A percentile compares a stretch with the other conserved stretches of the same genome.
phyloP scores from a whole-genome alignment of 164 flowering plant species.

The Dillenia suffruticosa region DNA sequence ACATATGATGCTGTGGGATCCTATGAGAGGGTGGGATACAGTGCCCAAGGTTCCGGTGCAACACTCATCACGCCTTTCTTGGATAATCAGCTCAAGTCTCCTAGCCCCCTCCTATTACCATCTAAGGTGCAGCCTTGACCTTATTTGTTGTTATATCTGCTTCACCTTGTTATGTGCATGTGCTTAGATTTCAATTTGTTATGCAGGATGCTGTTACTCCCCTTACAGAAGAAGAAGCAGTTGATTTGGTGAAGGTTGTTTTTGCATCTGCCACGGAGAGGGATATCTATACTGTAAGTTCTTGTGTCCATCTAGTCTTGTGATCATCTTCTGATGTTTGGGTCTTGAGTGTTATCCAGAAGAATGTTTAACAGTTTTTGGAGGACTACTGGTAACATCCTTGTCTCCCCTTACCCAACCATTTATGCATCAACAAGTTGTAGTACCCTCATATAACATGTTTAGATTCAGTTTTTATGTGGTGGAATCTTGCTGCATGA shows the following conservation, averaged over 20 bases:
- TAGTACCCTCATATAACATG: no score
- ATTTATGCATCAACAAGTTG: no score
- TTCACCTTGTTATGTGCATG: not conserved
- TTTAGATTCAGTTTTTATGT: no score
- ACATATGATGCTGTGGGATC: conserved; percentile 99
- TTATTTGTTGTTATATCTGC: not conserved
- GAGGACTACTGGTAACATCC: no score
- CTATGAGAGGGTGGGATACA: conserved; percentile 93
- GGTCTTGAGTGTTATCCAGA: no score
- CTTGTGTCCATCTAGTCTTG: not conserved
- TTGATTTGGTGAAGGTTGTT: conserved; percentile 89
- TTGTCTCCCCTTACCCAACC: no score
- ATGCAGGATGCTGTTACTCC: conserved; percentile 95
- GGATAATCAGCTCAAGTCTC: conserved; percentile 95
- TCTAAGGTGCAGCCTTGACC: conserved; percentile 41
- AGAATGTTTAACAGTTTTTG: no score
- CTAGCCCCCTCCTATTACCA: conserved; percentile 92
- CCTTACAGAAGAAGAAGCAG: conserved; percentile 71
- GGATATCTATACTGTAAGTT: conserved; percentile 89
- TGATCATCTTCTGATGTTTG: no score
- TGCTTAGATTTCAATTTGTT: not conserved
- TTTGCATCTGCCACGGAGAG: conserved; percentile 97
- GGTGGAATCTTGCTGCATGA: no score
- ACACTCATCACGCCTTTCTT: conserved; percentile 89
- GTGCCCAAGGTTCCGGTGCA: conserved; percentile 94